Base-by-base conservation (phyloP, 306 rosid species). In the Lablab purpureus region DNA sequence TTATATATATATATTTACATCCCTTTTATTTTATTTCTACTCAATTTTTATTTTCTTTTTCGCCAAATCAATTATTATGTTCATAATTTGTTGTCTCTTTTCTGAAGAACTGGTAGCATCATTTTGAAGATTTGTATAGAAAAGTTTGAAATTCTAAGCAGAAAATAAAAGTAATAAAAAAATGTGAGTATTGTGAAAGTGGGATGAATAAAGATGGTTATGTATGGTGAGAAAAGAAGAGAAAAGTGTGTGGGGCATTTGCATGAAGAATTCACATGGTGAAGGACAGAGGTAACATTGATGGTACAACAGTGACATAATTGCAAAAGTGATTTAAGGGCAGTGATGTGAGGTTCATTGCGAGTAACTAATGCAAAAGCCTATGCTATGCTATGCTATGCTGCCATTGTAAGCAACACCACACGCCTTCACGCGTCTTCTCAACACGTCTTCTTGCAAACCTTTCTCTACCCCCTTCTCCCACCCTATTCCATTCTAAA, bases 241-340 rank as follows among this genome's bases (percentile, higher is more conserved):
- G 58, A 80, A 80, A 80, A 73, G 2, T 14, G 4, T 80, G 67
- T 80, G 79, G 84, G 79, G 40, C 41, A 80, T 14, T 47, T 40
- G 50, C 50, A 64, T 40, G 23, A 23, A 46, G 47, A 73, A 27
- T 58, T 77, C 82, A 78, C 82, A 43, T 80, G 84, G 69, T 5
- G 10, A 63, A 73, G 60, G 49, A 43, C 74, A 64, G 79, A 63
- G 74, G 5, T 12, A 43, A 43, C 15, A 43, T 11, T 13, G 49
- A 43, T 11, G 56, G 65, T 58, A 25, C n/a, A 18, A 58, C 32
- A 71, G 32, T 40, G 45, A 71, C 72, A 71, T 47, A 21, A 71
- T 60, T 40, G 55, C 65, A 45, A 34, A 71, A 45, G 30, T 71
- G 63, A 25, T 71, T 72, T 22, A 73, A 73, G 77, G 54, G 47